These are phyloP conservation scores for Pseudogymnoascus sp. DNA, from an alignment of 2,329 filamentous ascomycete genomes.

Conservation along the genomic window DNA sequence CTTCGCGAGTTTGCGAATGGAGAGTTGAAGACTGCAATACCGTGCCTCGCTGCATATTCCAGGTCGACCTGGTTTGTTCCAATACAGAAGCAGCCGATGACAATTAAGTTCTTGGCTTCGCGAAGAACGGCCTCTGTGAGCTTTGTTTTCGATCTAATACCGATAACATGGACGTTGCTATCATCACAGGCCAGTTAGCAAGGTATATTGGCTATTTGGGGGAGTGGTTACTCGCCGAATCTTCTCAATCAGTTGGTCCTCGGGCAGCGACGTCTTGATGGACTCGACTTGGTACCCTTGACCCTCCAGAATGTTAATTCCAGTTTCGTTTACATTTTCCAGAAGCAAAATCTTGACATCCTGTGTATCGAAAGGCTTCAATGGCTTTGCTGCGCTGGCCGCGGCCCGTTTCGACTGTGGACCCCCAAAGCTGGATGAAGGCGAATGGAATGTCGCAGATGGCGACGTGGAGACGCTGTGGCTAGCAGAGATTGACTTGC, in stretches of 20 bases:
- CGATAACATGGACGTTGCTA: constrained; percentile 93
- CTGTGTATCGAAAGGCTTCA: constrained; percentile 92
- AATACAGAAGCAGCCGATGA: constrained; percentile 98
- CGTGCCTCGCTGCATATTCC: constrained; percentile 70
- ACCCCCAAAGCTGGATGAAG: constrained; percentile 55
- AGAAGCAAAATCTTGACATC: constrained; percentile 94
- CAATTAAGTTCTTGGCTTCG: constrained; percentile 88
- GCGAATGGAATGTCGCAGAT: constrained; percentile 65
- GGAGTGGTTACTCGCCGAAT: constrained; percentile 58
- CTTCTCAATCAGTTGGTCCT: constrained; percentile 93
- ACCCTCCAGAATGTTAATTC: constrained; percentile 68
- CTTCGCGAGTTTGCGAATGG: constrained; percentile 97
- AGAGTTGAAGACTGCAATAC: constrained; percentile 98
- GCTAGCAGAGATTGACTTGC: constrained; percentile 47
- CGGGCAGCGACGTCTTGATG: constrained; percentile 79
- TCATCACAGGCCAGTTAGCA: constrained; percentile 17
- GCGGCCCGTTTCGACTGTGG: constrained; percentile 35
- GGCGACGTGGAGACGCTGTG: constrained; percentile 70
- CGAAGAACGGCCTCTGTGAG: constrained; percentile 76
- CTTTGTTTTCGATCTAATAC: constrained; percentile 96
- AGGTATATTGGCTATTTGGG: constrained; percentile 8
- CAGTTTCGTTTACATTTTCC: constrained; percentile 92
- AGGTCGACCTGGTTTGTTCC: constrained; percentile 94
- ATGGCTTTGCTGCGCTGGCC: constrained; percentile 54
- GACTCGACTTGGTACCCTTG: constrained; percentile 97